Percentiles rank a stretch among this genome's conserved stretches.
These are phyloP conservation scores for Sequoia sempervirens DNA, from an alignment of 75 land plant species.

Conservation along the genomic window DNA sequence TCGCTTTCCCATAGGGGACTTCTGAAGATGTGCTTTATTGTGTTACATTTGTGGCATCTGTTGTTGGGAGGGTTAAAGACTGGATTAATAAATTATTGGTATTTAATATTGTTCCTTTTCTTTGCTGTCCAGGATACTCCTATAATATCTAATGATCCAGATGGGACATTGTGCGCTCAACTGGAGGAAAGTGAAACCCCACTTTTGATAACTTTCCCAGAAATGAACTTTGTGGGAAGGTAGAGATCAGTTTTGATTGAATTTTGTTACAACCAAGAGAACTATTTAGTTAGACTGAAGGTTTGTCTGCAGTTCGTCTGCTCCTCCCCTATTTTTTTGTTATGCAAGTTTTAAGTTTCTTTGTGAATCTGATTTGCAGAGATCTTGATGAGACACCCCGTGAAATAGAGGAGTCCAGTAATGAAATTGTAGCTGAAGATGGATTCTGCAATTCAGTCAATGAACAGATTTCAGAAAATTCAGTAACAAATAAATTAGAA, in stretches of 20 bases:
- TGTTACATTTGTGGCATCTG: background rate
- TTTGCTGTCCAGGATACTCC: background rate
- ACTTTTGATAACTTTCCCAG: background rate
- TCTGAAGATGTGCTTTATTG: background rate
- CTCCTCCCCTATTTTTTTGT: background rate
- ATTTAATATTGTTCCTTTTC: background rate
- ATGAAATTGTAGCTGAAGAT: background rate
- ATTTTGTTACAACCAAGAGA: background rate
- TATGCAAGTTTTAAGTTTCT: background rate
- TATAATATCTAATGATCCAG: background rate
- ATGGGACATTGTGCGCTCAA: background rate
- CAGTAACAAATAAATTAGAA: background rate
- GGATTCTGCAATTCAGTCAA: background rate
- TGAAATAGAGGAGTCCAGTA: constrained; percentile 1
- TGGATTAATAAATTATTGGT: background rate
- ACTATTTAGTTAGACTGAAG: background rate
- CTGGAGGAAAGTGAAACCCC: constrained; percentile 1
- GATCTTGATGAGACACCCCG: background rate
- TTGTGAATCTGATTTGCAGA: constrained; percentile 3
- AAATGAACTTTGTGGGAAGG: background rate
- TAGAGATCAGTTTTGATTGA: background rate
- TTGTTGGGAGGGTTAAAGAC: background rate
- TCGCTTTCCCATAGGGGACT: background rate
- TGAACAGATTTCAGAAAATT: background rate
- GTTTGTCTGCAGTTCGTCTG: background rate